Percentiles rank a stretch among this genome's conserved stretches.
Conservation (phyloP, 176 grass and related monocot species). For the Hordeum marinum region DNA sequence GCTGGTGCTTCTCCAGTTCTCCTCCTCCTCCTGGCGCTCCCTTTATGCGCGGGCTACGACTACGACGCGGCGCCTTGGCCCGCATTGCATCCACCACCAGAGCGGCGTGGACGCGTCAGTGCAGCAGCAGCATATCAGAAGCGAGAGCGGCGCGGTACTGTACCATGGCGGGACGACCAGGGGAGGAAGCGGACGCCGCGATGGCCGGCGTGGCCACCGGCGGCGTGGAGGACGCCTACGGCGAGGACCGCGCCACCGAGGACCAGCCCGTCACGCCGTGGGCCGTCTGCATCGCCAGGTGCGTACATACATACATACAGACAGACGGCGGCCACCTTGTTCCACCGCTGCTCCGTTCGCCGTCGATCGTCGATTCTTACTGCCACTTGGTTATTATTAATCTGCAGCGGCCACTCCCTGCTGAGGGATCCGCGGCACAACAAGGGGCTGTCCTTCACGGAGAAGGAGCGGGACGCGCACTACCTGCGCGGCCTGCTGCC, state of each 20-base stretch:
- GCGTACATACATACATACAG: not conserved
- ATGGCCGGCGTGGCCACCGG: slow-evolving; percentile 21
- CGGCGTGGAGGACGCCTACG: slow-evolving; percentile 51
- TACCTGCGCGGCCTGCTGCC: slow-evolving; percentile 68
- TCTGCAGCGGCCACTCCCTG: slow-evolving; percentile 51
- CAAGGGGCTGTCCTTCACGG: slow-evolving; percentile 65
- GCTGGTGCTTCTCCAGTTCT: not conserved
- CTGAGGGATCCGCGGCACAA: slow-evolving; percentile 78
- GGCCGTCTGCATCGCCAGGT: slow-evolving; percentile 70
- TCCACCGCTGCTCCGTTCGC: not conserved
- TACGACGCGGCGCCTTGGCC: not conserved
- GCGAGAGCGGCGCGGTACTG: slow-evolving; percentile 19
- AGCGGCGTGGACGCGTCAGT: not conserved
- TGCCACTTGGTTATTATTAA: not conserved
- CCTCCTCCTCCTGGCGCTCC: not conserved
- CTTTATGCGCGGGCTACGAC: slow-evolving; percentile 22
- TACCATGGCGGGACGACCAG: slow-evolving; percentile 33
- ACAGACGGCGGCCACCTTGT: not conserved
- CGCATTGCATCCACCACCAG: not conserved
- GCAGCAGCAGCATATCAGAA: not conserved
- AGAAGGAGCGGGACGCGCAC: slow-evolving; percentile 73
- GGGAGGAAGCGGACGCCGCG: not conserved
- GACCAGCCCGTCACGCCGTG: slow-evolving; percentile 61
- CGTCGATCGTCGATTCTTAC: not conserved
- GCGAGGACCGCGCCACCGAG: slow-evolving; percentile 49